Evolutionary conservation across 2,329 filamentous ascomycete species (phyloP).

Genomic region (Aspergillus clavatus): DNA sequence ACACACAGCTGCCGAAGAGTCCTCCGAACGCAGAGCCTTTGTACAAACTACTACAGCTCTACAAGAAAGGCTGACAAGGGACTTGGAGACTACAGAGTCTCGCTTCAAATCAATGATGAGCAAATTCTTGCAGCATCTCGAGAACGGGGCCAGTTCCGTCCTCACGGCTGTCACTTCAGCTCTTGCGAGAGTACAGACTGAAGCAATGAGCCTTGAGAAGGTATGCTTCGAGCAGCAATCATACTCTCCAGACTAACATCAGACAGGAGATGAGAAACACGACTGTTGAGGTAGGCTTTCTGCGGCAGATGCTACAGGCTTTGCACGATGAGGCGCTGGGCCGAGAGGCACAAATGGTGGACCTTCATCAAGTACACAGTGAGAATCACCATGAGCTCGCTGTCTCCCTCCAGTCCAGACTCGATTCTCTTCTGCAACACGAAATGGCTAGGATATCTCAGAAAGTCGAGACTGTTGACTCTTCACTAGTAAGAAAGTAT

Average conservation of each 20-base stretch:
- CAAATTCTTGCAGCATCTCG: constrained; percentile 23
- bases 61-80: constrained; percentile 24
- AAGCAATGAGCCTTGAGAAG: constrained; percentile 16
- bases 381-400: constrained; percentile 26
- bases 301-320: constrained; percentile 23
- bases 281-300: constrained; percentile 17
- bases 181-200: constrained; percentile 16
- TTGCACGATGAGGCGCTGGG: constrained; percentile 26
- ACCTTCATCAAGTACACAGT: constrained; percentile 24
- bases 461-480: constrained; percentile 28
- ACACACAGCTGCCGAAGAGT: constrained; percentile 25
- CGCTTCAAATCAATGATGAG: constrained; percentile 21
- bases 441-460: constrained; percentile 27
- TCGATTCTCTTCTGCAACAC: constrained; percentile 29
- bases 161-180: constrained; percentile 17
- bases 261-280: constrained; percentile 29
- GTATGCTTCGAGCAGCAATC: constrained; percentile 10
- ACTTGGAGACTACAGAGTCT: constrained; percentile 30
- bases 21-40: constrained; percentile 32
- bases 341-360: constrained; percentile 24
- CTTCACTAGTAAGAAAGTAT: constrained; percentile 29
- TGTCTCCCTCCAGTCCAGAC: constrained; percentile 26
- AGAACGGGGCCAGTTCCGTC: constrained; percentile 19
- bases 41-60: constrained; percentile 26
- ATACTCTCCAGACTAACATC: constrained; percentile 1